Base-by-base conservation (phyloP, 1,284 basidiomycete genomes). In the Earliella scabrosa region DNA sequence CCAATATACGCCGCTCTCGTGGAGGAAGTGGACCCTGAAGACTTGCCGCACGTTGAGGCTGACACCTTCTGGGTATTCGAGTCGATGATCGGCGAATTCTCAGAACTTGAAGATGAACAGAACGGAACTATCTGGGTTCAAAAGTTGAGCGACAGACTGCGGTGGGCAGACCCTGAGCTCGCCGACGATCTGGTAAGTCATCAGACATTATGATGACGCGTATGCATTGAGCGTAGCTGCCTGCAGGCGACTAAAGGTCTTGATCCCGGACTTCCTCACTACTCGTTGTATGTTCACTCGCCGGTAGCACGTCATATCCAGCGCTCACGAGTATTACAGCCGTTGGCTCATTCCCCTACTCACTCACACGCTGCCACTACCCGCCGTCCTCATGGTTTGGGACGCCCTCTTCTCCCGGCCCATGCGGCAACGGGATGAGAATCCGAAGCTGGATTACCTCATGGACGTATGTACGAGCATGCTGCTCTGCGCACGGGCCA, bases 51-150 rank as follows among this genome's bases (percentile, higher is more conserved):
- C 68, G 79, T 80, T 7, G 90, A 92, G 68, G 90, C 90, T 1
- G 90, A 92, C 63, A 80, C 86, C 0, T 92, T 92, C 70, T 92
- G 90, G 90, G 64, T 90, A 13, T 88, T 92, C 57, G 88, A 91
- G 66, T 80, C 86, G 0, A 76, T 92, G 65, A 73, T 92, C 1
- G 82, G 83, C 21, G 90, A 92, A 65, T 82, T 91, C 51, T 76
- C 82, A 1, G 90, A 90, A 54, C 68, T 92, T 27, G 83, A 86
- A 62, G 87, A 90, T 54, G 82, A 85, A 50, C 84, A 85, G 41
- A 81, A 80, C 13, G 81, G 81, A 3, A 79, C 73, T 40, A 41
- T 78, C 27, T 91, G 87, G 88, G 85, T 85, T 74, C 77, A 75
- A 51, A 82, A 77, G 56, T 74, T 92, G 40, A 81, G 86, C 36